phyloP scores from a whole-genome alignment of 106 monocot genomes.

The Posidonia australis region DNA sequence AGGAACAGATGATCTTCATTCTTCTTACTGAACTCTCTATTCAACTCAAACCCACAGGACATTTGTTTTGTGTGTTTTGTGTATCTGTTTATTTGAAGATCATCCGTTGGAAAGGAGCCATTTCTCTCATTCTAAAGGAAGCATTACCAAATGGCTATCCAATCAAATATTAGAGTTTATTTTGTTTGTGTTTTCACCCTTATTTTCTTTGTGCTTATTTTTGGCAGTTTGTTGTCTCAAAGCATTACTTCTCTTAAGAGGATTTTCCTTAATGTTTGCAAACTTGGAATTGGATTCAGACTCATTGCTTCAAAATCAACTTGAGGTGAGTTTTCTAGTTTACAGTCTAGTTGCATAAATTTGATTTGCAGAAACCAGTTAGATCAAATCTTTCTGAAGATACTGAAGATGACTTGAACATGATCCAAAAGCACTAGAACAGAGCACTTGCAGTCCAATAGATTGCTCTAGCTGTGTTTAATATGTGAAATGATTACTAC shows the following conservation, averaged over 20 bases:
- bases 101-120: not conserved
- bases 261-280: conserved; percentile 1
- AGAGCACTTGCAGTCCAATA: too few species aligned
- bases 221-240: conserved; percentile 9
- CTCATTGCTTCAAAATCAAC: not conserved
- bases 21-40: not conserved
- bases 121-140: not conserved
- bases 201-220: conserved; percentile 3
- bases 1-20: conserved; percentile 3
- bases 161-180: not conserved
- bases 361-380: not conserved
- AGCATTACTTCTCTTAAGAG: conserved; percentile 6
- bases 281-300: conserved; percentile 5
- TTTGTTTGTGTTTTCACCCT: not conserved
- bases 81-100: not conserved
- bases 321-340: not conserved
- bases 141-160: not conserved
- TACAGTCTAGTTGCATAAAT: not conserved
- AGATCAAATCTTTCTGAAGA: too few species aligned
- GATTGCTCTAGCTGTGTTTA: too few species aligned
- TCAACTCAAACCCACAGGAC: not conserved
- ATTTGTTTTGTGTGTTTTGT: too few species aligned
- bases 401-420: too few species aligned
- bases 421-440: too few species aligned
- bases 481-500: too few species aligned